Percentiles rank a stretch among this genome's conserved stretches.
Evolutionary conservation across 2,329 filamentous ascomycete species (phyloP).

Genomic region (Claviceps humidiphila): DNA sequence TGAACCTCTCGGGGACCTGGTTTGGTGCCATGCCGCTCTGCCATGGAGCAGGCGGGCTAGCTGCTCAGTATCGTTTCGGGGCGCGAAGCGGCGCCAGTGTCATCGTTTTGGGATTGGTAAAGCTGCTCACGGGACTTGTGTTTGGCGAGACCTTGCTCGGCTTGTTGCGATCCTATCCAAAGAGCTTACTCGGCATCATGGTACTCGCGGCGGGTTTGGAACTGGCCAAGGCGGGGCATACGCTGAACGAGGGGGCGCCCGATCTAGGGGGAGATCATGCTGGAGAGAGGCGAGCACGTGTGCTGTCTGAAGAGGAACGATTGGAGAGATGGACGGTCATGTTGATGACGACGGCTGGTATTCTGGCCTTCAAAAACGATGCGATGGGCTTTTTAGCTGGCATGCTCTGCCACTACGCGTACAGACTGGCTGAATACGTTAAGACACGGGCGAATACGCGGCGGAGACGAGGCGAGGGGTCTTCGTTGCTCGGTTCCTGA

Average conservation of each 20-base stretch:
- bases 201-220: constrained; percentile 83
- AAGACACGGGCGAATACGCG: constrained; percentile 19
- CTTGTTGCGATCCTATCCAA: constrained; percentile 61
- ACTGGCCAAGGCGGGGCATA: constrained; percentile 72
- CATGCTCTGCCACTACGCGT: constrained; percentile 63
- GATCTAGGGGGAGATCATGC: constrained; percentile 45
- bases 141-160: constrained; percentile 63
- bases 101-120: constrained; percentile 63
- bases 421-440: constrained; percentile 34
- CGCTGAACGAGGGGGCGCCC: constrained; percentile 58
- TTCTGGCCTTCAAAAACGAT: constrained; percentile 82
- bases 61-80: constrained; percentile 83
- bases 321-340: constrained; percentile 75
- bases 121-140: constrained; percentile 61
- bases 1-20: constrained; percentile 81
- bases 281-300: constrained; percentile 33
- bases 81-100: constrained; percentile 77
- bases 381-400: constrained; percentile 76
- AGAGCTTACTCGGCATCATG: constrained; percentile 68
- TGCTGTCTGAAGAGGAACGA: constrained; percentile 53
- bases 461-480: constrained; percentile 12
- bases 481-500: constrained; percentile 17
- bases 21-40: constrained; percentile 94
- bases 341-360: constrained; percentile 71
- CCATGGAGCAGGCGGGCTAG: constrained; percentile 81